These are phyloP conservation scores for Lolium perenne DNA, from an alignment of 176 grass and related monocot species.

Conservation along the genomic window DNA sequence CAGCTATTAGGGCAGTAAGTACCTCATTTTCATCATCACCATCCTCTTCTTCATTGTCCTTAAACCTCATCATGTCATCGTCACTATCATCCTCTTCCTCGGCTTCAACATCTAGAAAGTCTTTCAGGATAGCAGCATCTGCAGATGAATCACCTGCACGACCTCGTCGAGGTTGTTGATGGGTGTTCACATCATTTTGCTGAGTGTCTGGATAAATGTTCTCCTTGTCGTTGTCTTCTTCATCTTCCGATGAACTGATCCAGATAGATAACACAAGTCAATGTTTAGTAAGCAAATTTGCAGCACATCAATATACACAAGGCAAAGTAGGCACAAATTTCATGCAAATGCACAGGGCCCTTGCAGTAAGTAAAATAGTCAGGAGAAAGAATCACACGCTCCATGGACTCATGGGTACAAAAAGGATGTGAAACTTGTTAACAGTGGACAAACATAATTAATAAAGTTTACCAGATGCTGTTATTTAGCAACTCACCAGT, in stretches of 20 bases:
- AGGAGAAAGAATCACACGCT: slow-evolving; percentile 10
- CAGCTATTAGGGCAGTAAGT: slow-evolving; percentile 83
- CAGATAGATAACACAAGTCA: slow-evolving; percentile 35
- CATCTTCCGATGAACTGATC: slow-evolving; percentile 75
- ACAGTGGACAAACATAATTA: not conserved
- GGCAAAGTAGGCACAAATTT: slow-evolving; percentile 5
- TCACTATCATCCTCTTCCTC: slow-evolving; percentile 99
- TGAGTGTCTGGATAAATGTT: slow-evolving; percentile 55
- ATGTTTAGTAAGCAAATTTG: slow-evolving; percentile 9
- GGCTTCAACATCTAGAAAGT: slow-evolving; percentile 91
- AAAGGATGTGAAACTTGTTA: slow-evolving; percentile 17
- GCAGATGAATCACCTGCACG: slow-evolving; percentile 41
- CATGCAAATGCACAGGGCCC: not conserved
- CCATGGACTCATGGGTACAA: slow-evolving; percentile 12
- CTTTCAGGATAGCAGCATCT: slow-evolving; percentile 56
- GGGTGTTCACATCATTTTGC: slow-evolving; percentile 31
- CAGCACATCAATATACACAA: slow-evolving; percentile 32
- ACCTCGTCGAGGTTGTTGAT: slow-evolving; percentile 30
- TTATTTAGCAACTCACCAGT: slow-evolving; percentile 8
- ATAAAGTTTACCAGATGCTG: not conserved
- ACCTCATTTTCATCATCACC: slow-evolving; percentile 77
- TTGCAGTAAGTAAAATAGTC: not conserved
- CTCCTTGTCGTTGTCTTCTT: slow-evolving; percentile 77
- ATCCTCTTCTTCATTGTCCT: slow-evolving; percentile 79
- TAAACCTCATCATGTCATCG: slow-evolving; percentile 81